Evolutionary conservation across 495 filamentous ascomycete species (phyloP).

Genomic region (Hypomontagnella submonticulosa): DNA sequence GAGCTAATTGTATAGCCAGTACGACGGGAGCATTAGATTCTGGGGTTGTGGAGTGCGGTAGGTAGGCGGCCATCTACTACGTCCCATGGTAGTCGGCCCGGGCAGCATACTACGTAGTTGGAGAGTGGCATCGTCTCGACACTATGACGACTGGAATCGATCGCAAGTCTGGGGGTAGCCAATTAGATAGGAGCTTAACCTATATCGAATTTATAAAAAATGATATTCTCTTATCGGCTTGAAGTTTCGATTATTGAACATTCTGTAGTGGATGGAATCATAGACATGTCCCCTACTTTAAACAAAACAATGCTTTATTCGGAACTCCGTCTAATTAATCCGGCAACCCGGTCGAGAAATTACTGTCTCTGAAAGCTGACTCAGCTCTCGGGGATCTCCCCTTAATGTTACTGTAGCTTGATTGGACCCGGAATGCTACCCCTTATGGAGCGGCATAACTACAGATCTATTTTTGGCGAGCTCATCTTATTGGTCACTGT

Average conservation of each 20-base stretch:
- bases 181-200: neutral
- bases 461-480: conserved; percentile 20
- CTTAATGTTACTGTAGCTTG: no score
- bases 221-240: neutral
- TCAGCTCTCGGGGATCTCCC: neutral
- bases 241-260: no score
- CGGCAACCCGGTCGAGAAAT: neutral
- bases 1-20: neutral
- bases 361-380: conserved; percentile 2
- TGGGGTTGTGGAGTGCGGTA: neutral
- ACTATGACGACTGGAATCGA: neutral
- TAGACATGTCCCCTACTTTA: neutral
- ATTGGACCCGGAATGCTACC: neutral
- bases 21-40: no score
- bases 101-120: conserved; percentile 9
- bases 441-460: conserved; percentile 3
- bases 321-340: no score
- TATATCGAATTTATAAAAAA: neutral
- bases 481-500: neutral
- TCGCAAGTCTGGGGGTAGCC: no score
- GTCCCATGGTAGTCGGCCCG: conserved; percentile 31
- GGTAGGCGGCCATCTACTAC: conserved; percentile 2
- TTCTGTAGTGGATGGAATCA: no score
- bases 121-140: conserved; percentile 16
- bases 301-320: no score